Evolutionary conservation across 1,284 basidiomycete species (phyloP), one percentile per base, ranked within the genome.

Genomic region (Ustilago curta): DNA sequence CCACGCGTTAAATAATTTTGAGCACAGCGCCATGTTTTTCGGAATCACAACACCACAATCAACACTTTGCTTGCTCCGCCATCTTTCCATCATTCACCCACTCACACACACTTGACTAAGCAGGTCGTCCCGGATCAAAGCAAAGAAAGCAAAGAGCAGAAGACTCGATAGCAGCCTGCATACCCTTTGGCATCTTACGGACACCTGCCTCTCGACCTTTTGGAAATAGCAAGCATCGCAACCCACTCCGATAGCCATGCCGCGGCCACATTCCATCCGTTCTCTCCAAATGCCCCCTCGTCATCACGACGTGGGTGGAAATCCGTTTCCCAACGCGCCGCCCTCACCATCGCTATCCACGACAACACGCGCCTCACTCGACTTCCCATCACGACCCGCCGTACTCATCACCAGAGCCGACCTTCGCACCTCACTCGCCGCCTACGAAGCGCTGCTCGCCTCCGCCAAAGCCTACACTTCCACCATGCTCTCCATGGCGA

Each of bases 381-480:
- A 91, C 83, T 90, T 88, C 49, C 92, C 91, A 25, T 90, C 88
- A 49, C 89, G 84, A 19, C 84, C 85, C n/a, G 87, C 90, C 72
- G 91, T 92, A 87, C 91, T 95, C 63, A 93, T 95, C 68, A 94
- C 92, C 32, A 88, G 93, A 54, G 87, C 90, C 11, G 90, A 94
- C 86, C 88, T 95, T 82, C 91, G 92, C 85, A 87, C 88, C 16
- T 92, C 92, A 79, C 77, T 94, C 47, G 89, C 91, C 76, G 89
- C 92, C 16, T 94, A 93, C 81, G 92, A 93, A 83, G 90, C 95
- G 90, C 88, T 97, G 53, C 89, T 97, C 86, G 89, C 86, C 70
- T 89, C 91, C 48, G 92, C 92, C 72, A 91, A 93, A 54, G 89
- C 89, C 58, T 97, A 96, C 87, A 92, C 95, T 51, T 88, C 90